These are phyloP conservation scores for Cladosporium austrohemisphaericum DNA, from an alignment of 2,329 filamentous ascomycete species.

Conservation along the genomic window DNA sequence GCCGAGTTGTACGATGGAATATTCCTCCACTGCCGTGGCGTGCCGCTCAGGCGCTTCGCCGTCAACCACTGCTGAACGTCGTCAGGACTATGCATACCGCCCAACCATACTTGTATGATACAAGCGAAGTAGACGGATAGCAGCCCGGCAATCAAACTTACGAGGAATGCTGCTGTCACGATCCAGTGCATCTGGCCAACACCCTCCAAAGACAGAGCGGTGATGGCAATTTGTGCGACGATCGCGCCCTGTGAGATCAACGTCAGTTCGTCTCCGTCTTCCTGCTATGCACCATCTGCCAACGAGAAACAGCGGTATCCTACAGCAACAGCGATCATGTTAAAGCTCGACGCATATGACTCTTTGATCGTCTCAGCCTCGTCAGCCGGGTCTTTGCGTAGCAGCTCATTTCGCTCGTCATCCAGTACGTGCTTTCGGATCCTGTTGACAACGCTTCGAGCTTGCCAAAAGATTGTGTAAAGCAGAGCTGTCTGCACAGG, in stretches of 20 bases:
- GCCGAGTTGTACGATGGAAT: neutral
- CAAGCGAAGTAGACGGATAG: neutral
- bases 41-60: neutral
- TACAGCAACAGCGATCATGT: neutral
- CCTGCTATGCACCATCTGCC: too few species aligned
- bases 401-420: neutral
- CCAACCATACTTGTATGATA: neutral
- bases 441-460: neutral
- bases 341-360: neutral
- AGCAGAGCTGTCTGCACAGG: neutral
- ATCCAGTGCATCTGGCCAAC: neutral
- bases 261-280: neutral
- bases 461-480: neutral
- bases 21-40: neutral
- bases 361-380: neutral
- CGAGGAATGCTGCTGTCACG: neutral
- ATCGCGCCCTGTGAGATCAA: neutral
- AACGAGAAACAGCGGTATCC: too few species aligned
- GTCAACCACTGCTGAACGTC: neutral
- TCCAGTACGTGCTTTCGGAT: neutral
- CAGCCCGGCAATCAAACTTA: neutral
- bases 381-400: neutral
- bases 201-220: neutral
- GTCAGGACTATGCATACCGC: neutral
- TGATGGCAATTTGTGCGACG: conserved; percentile 1